Evolutionary conservation across 495 filamentous ascomycete species (phyloP).

Genomic region (Tricharina praecox): DNA sequence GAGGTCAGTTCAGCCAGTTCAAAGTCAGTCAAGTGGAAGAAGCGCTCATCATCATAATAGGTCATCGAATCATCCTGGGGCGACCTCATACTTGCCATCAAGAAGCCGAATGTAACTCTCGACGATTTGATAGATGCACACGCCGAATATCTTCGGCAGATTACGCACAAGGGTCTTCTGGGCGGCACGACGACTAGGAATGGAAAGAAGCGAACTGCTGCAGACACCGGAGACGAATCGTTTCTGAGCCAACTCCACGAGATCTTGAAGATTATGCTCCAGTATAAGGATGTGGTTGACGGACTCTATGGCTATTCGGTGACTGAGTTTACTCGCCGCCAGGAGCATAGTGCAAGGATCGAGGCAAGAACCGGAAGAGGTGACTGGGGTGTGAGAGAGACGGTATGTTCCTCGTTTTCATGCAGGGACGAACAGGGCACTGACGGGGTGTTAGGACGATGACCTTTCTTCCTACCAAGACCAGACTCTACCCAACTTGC

Average conservation of each 20-base stretch:
- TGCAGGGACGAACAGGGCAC: too few species aligned
- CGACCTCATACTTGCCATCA: slow-evolving; percentile 61
- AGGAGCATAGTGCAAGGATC: slow-evolving; percentile 63
- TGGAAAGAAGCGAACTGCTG: slow-evolving; percentile 26
- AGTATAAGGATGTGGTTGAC: slow-evolving; percentile 84
- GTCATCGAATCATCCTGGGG: slow-evolving; percentile 94
- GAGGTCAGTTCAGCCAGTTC: slow-evolving; percentile 32
- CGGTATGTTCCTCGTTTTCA: slow-evolving; percentile 21
- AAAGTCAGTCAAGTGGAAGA: too few species aligned
- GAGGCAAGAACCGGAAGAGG: slow-evolving; percentile 45
- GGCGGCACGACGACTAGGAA: slow-evolving; percentile 43
- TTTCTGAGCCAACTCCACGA: slow-evolving; percentile 85
- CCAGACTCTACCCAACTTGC: slow-evolving; percentile 53
- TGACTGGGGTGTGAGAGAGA: slow-evolving; percentile 48
- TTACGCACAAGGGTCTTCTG: slow-evolving; percentile 91
- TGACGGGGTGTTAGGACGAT: slow-evolving; percentile 35
- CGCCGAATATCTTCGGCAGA: slow-evolving; percentile 71
- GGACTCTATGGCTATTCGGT: slow-evolving; percentile 87
- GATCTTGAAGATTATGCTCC: slow-evolving; percentile 83
- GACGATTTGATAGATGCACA: slow-evolving; percentile 92
- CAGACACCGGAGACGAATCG: slow-evolving; percentile 32
- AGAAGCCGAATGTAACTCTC: slow-evolving; percentile 67
- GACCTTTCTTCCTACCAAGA: slow-evolving; percentile 16
- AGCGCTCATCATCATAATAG: too few species aligned
- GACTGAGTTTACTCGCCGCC: slow-evolving; percentile 76